These are phyloP conservation scores for Phytophthora litchii DNA, from an alignment of 352 stramenopile genomes.

Conservation along the genomic window DNA sequence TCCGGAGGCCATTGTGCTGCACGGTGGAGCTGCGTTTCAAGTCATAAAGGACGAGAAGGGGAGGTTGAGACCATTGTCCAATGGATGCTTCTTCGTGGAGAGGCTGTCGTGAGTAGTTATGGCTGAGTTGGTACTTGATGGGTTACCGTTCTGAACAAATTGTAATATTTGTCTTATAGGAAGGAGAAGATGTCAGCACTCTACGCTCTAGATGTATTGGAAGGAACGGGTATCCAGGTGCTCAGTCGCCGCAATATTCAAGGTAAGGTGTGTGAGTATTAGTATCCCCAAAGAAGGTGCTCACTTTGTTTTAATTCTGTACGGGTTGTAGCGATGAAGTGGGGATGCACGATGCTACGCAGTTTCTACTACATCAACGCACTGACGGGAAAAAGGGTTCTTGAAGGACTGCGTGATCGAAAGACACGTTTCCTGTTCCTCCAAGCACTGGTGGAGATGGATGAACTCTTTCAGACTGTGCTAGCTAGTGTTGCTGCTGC, in stretches of 20 bases:
- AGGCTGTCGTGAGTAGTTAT: slow-evolving; percentile 61
- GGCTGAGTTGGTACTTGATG: neutral
- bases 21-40: slow-evolving; percentile 79
- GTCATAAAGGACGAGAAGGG: slow-evolving; percentile 53
- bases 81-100: slow-evolving; percentile 83
- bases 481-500: slow-evolving; percentile 37
- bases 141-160: neutral
- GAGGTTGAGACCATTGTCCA: slow-evolving; percentile 58
- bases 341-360: slow-evolving; percentile 77
- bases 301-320: neutral
- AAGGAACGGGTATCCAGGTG: slow-evolving; percentile 74
- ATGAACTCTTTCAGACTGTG: slow-evolving; percentile 57
- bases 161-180: slow-evolving; percentile 34
- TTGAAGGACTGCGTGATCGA: slow-evolving; percentile 65
- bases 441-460: slow-evolving; percentile 73
- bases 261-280: slow-evolving; percentile 30
- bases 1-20: slow-evolving; percentile 63
- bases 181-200: slow-evolving; percentile 75
- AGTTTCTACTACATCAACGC: slow-evolving; percentile 85
- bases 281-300: neutral
- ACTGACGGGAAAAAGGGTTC: slow-evolving; percentile 57
- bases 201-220: slow-evolving; percentile 72
- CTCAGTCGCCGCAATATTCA: slow-evolving; percentile 81
- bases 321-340: slow-evolving; percentile 67
- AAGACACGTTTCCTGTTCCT: slow-evolving; percentile 72